A percentile compares a stretch with the other conserved stretches of the same genome.
These are phyloP conservation scores for Pharus latifolius DNA, from an alignment of 176 grass and related monocot genomes.

Conservation along the genomic window DNA sequence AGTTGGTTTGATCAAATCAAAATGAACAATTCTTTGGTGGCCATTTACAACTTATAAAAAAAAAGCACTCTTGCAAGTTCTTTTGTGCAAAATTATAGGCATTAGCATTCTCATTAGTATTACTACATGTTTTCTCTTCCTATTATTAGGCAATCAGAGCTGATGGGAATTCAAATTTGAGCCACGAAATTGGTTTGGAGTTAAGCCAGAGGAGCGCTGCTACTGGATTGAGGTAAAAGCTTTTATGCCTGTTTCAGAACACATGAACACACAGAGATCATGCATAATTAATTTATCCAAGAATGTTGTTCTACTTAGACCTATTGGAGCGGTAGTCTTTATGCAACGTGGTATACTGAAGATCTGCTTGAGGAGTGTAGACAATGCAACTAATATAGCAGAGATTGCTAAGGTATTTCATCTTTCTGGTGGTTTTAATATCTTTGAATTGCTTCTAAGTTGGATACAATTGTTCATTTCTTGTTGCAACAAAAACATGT, in stretches of 20 bases:
- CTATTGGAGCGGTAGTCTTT: conserved; percentile 83
- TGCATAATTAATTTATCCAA: background rate
- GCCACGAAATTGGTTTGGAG: conserved; percentile 67
- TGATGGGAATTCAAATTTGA: conserved; percentile 54
- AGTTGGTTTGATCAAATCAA: conserved; percentile 6
- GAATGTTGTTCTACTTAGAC: conserved; percentile 22
- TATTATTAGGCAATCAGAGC: conserved; percentile 62
- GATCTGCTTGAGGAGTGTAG: conserved; percentile 75
- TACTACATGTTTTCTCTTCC: background rate
- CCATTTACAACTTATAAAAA: background rate
- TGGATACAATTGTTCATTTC: background rate
- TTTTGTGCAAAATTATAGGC: background rate
- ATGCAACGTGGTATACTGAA: conserved; percentile 70
- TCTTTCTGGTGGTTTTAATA: background rate
- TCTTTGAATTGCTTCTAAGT: background rate
- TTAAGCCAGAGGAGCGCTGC: conserved; percentile 54
- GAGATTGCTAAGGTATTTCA: conserved; percentile 59
- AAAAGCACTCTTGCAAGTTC: background rate
- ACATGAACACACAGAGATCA: background rate
- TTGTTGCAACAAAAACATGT: background rate
- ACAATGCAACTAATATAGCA: conserved; percentile 47
- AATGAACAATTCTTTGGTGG: background rate
- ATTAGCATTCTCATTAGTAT: background rate
- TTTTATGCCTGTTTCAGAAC: background rate
- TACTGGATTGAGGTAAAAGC: conserved; percentile 53